phyloP scores from a whole-genome alignment of 1,284 basidiomycete genomes.

The Phenoliferia sp. region DNA sequence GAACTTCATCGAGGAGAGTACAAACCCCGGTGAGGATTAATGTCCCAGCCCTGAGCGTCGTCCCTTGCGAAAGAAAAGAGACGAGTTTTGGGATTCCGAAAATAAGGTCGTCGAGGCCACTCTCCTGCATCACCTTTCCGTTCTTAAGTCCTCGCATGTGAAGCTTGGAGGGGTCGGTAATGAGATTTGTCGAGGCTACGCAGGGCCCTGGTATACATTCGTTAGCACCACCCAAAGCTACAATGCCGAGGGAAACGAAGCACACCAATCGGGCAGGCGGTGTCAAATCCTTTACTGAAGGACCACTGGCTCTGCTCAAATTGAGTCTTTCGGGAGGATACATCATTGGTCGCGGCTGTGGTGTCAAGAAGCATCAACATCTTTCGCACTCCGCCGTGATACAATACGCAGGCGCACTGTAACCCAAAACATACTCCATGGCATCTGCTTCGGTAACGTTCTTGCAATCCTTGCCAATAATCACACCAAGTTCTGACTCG shows the following conservation, averaged over 20 bases:
- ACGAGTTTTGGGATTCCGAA: conserved; percentile 46
- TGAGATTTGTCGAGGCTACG: conserved; percentile 24
- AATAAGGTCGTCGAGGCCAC: conserved; percentile 44
- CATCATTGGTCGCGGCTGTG: conserved; percentile 44
- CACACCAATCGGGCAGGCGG: conserved; percentile 47
- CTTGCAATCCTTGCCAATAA: conserved; percentile 77
- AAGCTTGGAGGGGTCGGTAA: conserved; percentile 36
- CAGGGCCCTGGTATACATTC: conserved; percentile 7
- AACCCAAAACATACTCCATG: conserved; percentile 43
- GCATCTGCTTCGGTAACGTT: conserved; percentile 71
- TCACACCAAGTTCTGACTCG: conserved; percentile 63
- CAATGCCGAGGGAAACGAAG: not conserved
- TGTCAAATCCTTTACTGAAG: conserved; percentile 45
- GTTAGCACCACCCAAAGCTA: not conserved
- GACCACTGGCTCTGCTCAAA: conserved; percentile 42
- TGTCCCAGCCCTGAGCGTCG: conserved; percentile 33
- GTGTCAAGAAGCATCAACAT: too few relatives aligned
- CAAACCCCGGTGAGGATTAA: conserved; percentile 31
- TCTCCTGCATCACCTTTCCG: conserved; percentile 42
- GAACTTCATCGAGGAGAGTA: too few relatives aligned
- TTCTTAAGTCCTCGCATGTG: conserved; percentile 40
- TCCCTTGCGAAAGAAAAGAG: conserved; percentile 38
- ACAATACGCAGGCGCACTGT: not conserved
- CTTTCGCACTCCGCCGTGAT: not conserved
- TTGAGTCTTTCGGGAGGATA: conserved; percentile 39